Conservation (phyloP, 352 stramenopile genomes). For the Globisporangium acanthophoron region DNA sequence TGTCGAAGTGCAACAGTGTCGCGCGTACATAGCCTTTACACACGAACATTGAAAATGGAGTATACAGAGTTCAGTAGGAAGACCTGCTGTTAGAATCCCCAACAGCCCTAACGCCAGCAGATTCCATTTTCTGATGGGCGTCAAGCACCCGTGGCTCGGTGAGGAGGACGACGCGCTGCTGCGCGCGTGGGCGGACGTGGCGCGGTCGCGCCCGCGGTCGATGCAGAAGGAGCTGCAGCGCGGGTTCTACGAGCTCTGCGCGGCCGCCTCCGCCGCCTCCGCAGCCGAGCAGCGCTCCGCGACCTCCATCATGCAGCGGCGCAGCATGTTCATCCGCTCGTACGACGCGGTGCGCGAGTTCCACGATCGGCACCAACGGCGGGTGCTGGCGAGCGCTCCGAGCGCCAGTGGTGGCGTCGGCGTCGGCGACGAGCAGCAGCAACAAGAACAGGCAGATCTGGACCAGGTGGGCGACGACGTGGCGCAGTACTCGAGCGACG, state of each 20-base stretch:
- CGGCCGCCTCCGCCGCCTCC: not conserved
- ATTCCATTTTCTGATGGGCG: too few species aligned
- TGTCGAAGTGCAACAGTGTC: too few species aligned
- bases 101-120: too few species aligned
- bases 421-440: not conserved
- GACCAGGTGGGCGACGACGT: not conserved
- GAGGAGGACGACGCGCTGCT: conserved; percentile 7
- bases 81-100: too few species aligned
- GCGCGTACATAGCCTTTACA: too few species aligned
- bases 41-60: too few species aligned
- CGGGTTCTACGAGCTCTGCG: not conserved
- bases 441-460: not conserved
- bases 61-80: too few species aligned
- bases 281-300: not conserved
- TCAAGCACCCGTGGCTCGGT: not conserved
- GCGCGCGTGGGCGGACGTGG: conserved; percentile 2
- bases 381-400: not conserved
- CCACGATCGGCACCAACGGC: not conserved
- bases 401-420: too few species aligned
- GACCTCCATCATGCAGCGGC: not conserved
- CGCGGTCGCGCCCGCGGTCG: not conserved
- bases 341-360: conserved; percentile 2
- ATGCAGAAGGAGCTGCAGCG: not conserved
- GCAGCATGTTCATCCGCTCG: conserved; percentile 3
- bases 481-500: conserved; percentile 1